Base-by-base conservation (phyloP, 176 grass and related monocot genomes). In the Elaeis guineensis region DNA sequence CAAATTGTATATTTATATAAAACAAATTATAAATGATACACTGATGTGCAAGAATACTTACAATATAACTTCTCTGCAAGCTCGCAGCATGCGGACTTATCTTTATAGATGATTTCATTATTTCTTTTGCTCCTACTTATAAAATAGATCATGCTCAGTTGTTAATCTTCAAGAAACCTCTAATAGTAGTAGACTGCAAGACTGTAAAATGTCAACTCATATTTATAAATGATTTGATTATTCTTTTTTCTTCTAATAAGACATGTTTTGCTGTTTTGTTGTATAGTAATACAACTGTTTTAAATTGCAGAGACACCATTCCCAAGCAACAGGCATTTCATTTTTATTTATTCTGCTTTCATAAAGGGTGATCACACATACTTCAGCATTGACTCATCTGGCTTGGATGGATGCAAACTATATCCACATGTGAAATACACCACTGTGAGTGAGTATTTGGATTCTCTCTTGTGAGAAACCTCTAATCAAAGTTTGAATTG, bases 261-360 rank as follows among this genome's bases (percentile, higher is more conserved):
- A 49, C 51, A 63, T 62, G 52, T 71, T 22, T 67, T 67, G 58
- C 48, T 63, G 17, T 49, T 64, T 51, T 52, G n/a, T 51, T 21
- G 0, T 50, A 11, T 44, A 3, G 35, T 44, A 14, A 44, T 44
- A 12, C 35, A 3, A 44, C 35, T 11, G 35, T 39, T 62, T 61
- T 61, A 9, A 60, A 77, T 81, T 83, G 65, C 93, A 92, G 93
- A 81, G 61, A 73, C 63, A 19, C 76, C 78, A 20, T 76, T 78
- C 50, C 81, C 79, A 17, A 73, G 62, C 66, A 92, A 89, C 66
- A 98, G 80, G 81, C 81, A 92, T 51, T 66, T 83, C 39, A 63
- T 86, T 75, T 98, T 98, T 68, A 80, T 98, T 69, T 98, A 92
- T 83, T 98, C 93, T 6, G 58, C 70, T 29, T 92, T 98, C 72